Conservation (phyloP, 805 yeast species). For the Wickerhamiella brachini region DNA sequence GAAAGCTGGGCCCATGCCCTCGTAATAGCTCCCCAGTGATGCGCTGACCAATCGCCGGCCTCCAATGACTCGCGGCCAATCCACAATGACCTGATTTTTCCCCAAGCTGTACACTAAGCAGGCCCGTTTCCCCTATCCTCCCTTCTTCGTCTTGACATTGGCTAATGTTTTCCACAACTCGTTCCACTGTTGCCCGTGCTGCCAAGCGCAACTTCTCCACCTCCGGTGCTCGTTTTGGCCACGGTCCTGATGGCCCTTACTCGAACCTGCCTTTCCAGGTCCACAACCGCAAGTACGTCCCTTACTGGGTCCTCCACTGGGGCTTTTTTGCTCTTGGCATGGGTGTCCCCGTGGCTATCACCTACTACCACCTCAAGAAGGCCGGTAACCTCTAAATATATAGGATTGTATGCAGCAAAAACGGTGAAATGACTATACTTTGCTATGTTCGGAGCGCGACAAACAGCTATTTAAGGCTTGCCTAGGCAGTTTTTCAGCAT, state of each 20-base stretch:
- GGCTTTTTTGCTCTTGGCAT: constrained; percentile 56
- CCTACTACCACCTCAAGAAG: constrained; percentile 76
- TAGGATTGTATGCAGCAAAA: neutral
- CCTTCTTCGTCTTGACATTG: neutral
- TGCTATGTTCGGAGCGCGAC: too few species aligned
- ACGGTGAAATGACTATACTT: neutral
- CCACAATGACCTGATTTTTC: neutral
- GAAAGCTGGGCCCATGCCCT: neutral
- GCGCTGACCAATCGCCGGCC: neutral
- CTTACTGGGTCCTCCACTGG: constrained; percentile 72
- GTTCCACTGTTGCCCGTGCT: constrained; percentile 5
- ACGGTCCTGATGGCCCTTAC: constrained; percentile 73
- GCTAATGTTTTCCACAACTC: constrained; percentile 5
- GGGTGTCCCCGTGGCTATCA: constrained; percentile 65
- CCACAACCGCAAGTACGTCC: constrained; percentile 72
- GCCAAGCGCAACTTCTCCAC: constrained; percentile 16
- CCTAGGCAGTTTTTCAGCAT: neutral
- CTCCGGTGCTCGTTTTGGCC: constrained; percentile 22
- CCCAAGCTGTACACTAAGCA: neutral
- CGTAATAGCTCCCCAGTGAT: neutral
- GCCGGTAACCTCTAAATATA: constrained; percentile 37
- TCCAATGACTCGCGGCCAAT: neutral
- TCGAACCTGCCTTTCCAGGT: constrained; percentile 89
- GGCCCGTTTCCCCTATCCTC: neutral
- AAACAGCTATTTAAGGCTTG: neutral